These are phyloP conservation scores for Calonectria honghensis DNA, from an alignment of 2,329 filamentous ascomycete genomes.

Conservation along the genomic window DNA sequence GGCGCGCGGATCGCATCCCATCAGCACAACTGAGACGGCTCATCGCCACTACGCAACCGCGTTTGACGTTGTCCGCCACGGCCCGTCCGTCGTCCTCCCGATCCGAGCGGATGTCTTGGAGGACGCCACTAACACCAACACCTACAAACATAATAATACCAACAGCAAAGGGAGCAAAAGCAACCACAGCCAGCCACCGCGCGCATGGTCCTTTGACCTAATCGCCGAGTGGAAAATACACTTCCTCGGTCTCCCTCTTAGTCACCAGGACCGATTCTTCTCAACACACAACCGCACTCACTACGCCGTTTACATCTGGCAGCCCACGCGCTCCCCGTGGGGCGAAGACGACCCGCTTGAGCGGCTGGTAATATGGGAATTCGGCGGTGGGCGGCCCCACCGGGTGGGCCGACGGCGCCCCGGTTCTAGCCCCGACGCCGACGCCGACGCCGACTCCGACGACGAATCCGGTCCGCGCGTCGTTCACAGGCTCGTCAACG, in stretches of 20 bases:
- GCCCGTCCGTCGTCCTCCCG: conserved; percentile 30
- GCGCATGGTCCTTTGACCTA: conserved; percentile 66
- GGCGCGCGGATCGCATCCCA: conserved; percentile 58
- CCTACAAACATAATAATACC: background rate
- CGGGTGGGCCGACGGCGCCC: background rate
- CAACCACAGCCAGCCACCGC: background rate
- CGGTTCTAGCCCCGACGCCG: conserved; percentile 55
- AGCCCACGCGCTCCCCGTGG: conserved; percentile 72
- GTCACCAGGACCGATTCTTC: conserved; percentile 76
- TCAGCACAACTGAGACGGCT: conserved; percentile 70
- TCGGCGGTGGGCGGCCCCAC: conserved; percentile 65
- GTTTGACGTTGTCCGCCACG: conserved; percentile 67
- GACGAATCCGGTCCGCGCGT: conserved; percentile 56
- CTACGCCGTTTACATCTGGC: conserved; percentile 78
- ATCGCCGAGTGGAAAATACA: conserved; percentile 75
- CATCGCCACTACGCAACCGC: conserved; percentile 77
- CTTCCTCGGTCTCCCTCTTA: conserved; percentile 61
- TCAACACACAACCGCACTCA: conserved; percentile 76
- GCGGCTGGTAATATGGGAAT: conserved; percentile 76
- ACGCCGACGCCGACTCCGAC: conserved; percentile 1
- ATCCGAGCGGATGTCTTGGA: background rate
- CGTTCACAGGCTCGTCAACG: conserved; percentile 64
- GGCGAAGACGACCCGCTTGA: conserved; percentile 75
- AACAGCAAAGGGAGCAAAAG: conserved; percentile 3
- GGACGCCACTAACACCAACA: background rate